phyloP scores from a whole-genome alignment of 2,329 filamentous ascomycete species.

The Fusarium abutilonis region DNA sequence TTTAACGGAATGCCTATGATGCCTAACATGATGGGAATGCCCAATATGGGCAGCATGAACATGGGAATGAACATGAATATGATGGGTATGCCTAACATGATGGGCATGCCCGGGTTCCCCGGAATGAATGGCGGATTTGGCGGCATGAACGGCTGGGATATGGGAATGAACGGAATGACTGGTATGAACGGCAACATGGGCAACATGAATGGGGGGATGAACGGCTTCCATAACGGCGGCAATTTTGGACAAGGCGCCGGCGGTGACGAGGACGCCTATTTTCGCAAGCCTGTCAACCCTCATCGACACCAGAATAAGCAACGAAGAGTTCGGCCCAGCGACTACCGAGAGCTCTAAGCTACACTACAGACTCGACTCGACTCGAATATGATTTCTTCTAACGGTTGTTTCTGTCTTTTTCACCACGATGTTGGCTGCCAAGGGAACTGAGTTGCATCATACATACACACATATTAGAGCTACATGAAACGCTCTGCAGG shows the following conservation, averaged over 20 bases:
- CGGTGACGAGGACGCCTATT: conserved; percentile 91
- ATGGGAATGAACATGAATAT: conserved; percentile 49
- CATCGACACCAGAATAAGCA: conserved; percentile 87
- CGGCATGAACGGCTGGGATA: conserved; percentile 44
- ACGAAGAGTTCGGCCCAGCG: conserved; percentile 82
- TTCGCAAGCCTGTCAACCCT: conserved; percentile 94
- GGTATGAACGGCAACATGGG: conserved; percentile 47
- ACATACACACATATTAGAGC: conserved; percentile 6
- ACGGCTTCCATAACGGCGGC: conserved; percentile 49
- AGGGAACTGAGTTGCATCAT: neutral
- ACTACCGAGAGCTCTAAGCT: conserved; percentile 82
- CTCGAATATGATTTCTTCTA: conserved; percentile 13
- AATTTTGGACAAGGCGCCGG: conserved; percentile 65
- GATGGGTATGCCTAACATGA: conserved; percentile 49
- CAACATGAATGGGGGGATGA: conserved; percentile 47
- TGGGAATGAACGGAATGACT: conserved; percentile 42
- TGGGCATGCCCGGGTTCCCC: conserved; percentile 47
- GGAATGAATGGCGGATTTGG: conserved; percentile 47
- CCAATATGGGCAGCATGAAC: conserved; percentile 52
- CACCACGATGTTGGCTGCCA: conserved; percentile 7
- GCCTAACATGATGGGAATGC: conserved; percentile 55
- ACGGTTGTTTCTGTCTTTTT: conserved; percentile 25
- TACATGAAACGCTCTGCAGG: conserved; percentile 6
- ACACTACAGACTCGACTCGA: conserved; percentile 3
- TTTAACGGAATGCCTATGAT: conserved; percentile 56